phyloP scores from a whole-genome alignment of 1,284 basidiomycete species.

The Limonomyces culmigenus region DNA sequence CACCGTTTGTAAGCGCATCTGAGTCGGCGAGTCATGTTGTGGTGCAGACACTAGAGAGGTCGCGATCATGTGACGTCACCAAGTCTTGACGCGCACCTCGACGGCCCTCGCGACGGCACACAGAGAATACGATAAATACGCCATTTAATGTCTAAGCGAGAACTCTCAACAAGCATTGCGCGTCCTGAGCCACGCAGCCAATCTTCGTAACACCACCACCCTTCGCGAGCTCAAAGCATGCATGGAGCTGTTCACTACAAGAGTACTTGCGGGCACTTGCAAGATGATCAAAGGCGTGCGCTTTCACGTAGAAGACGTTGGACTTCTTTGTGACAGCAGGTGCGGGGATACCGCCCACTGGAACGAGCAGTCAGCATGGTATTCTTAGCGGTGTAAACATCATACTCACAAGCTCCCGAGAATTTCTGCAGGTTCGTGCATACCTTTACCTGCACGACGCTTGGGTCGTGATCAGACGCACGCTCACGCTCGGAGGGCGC shows the following conservation, averaged over 20 bases:
- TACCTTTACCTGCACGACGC: slow-evolving; percentile 28
- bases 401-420: not conserved
- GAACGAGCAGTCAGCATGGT: not conserved
- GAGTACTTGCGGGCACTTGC: not conserved
- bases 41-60: too few species aligned
- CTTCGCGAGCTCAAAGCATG: not conserved
- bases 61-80: too few species aligned
- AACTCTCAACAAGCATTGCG: not conserved
- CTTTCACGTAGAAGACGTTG: not conserved
- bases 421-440: slow-evolving; percentile 15
- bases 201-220: not conserved
- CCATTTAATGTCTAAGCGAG: too few species aligned
- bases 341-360: not conserved
- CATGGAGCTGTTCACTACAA: not conserved
- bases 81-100: too few species aligned
- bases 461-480: slow-evolving; percentile 44
- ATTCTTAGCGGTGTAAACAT: not conserved
- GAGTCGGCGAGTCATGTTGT: too few species aligned
- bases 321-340: not conserved
- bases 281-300: not conserved
- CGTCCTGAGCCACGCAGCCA: not conserved
- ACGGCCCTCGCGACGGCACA: too few species aligned
- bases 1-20: too few species aligned
- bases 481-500: slow-evolving; percentile 19
- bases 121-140: too few species aligned